These are phyloP conservation scores for Colletotrichum melonis DNA, from an alignment of 2,329 filamentous ascomycete species.

Conservation along the genomic window DNA sequence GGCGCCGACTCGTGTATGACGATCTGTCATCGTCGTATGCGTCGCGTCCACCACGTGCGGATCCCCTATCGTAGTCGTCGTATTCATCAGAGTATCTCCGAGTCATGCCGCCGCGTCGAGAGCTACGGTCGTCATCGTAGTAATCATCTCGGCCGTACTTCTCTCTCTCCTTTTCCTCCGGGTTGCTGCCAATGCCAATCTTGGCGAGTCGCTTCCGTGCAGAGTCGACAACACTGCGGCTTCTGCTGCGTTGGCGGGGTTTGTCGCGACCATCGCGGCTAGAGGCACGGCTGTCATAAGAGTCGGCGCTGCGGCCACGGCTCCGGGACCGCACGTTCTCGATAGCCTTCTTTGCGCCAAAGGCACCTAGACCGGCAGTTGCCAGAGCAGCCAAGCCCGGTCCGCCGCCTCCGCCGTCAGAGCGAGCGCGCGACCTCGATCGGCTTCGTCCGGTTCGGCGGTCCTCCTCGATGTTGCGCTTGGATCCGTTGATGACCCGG, in stretches of 20 bases:
- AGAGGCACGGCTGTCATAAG: conserved; percentile 52
- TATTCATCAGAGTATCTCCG: conserved; percentile 58
- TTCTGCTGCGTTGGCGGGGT: conserved; percentile 59
- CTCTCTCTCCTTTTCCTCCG: conserved; percentile 52
- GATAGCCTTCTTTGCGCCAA: conserved; percentile 71
- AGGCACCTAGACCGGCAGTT: conserved; percentile 69
- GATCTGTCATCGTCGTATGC: conserved; percentile 60
- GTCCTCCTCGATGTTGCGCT: conserved; percentile 73
- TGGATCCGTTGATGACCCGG: conserved; percentile 84
- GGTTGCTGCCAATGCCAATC: conserved; percentile 66
- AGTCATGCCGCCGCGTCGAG: conserved; percentile 48
- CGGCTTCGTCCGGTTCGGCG: conserved; percentile 71
- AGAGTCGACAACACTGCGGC: conserved; percentile 73
- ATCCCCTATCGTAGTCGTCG: conserved; percentile 55
- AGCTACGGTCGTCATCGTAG: conserved; percentile 51
- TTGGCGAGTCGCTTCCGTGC: conserved; percentile 72
- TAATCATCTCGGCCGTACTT: conserved; percentile 55
- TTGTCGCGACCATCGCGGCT: conserved; percentile 21
- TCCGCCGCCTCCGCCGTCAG: conserved; percentile 56
- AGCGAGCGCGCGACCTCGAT: conserved; percentile 75
- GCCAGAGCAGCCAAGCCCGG: conserved; percentile 71
- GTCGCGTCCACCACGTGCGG: conserved; percentile 51
- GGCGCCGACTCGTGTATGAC: conserved; percentile 52
- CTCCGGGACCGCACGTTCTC: conserved; percentile 65
- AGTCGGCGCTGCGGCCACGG: conserved; percentile 60